These are phyloP conservation scores for Copromyces sp. DNA, from an alignment of 495 filamentous ascomycete species.

Conservation along the genomic window DNA sequence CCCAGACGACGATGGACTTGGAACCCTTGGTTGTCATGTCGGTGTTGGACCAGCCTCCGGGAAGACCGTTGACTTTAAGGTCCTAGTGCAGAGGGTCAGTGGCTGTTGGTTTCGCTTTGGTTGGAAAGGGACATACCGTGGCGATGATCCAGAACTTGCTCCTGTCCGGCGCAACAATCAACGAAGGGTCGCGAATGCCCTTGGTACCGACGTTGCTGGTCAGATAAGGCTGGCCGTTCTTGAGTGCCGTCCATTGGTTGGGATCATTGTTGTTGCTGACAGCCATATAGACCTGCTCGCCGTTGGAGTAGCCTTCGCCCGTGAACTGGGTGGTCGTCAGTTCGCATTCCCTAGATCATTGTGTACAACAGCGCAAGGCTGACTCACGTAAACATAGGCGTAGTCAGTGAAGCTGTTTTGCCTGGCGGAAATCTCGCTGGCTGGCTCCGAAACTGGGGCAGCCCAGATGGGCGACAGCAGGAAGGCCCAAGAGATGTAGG, in stretches of 20 bases:
- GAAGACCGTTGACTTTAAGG: conserved; percentile 3
- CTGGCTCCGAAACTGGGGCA: not conserved
- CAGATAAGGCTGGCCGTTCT: not conserved
- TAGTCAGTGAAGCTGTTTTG: not conserved
- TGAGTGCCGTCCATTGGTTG: conserved; percentile 2
- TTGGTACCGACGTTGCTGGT: not conserved
- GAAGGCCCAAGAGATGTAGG: not conserved
- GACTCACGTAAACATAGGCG: not conserved
- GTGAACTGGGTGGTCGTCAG: not conserved
- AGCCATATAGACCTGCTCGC: conserved; percentile 3
- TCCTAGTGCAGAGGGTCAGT: not conserved
- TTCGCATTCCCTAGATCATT: not conserved
- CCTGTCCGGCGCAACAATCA: conserved; percentile 1
- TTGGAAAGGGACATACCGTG: not conserved
- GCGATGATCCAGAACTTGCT: conserved; percentile 1
- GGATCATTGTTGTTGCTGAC: conserved; percentile 4
- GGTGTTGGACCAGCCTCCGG: not conserved
- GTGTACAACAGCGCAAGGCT: not conserved
- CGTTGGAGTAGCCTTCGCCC: conserved; percentile 1
- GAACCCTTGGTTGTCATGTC: conserved; percentile 1
- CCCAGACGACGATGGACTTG: conserved; percentile 2
- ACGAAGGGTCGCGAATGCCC: conserved; percentile 3
- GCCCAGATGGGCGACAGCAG: not conserved
- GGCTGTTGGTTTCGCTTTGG: not conserved
- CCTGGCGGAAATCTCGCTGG: not conserved